A percentile compares a stretch with the other conserved stretches of the same genome.
Evolutionary conservation across 495 filamentous ascomycete genomes (phyloP).

Genomic region (Beverwykella pulmonaria): DNA sequence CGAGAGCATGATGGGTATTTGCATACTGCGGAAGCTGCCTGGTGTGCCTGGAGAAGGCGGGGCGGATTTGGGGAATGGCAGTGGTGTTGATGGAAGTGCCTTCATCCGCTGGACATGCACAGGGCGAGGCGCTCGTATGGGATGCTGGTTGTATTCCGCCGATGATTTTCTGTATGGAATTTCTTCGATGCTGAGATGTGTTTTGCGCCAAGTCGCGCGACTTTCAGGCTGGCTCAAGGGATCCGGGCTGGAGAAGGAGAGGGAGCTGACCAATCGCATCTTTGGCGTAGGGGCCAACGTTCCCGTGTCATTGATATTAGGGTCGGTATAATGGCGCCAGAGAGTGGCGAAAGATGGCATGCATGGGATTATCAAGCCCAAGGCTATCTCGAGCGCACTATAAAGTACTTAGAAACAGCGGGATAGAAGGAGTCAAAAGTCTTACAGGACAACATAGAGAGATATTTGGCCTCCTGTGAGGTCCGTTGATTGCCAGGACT

Average conservation of each 20-base stretch:
- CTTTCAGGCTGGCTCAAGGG: neutral
- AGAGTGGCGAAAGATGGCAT: constrained; percentile 17
- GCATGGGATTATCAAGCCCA: constrained; percentile 29
- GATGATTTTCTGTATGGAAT: constrained; percentile 16
- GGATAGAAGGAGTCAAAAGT: neutral
- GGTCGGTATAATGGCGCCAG: constrained; percentile 11
- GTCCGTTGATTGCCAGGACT: constrained; percentile 19
- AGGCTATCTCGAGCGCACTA: constrained; percentile 19
- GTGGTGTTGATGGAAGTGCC: constrained; percentile 23
- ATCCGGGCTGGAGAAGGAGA: constrained; percentile 1
- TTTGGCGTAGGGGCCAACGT: constrained; percentile 19
- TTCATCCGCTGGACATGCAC: constrained; percentile 20
- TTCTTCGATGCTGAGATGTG: constrained; percentile 29
- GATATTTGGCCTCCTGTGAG: constrained; percentile 31
- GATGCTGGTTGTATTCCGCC: neutral
- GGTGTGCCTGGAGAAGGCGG: constrained; percentile 13
- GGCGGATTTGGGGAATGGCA: constrained; percentile 9
- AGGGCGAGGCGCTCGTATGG: neutral
- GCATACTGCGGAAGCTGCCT: constrained; percentile 15
- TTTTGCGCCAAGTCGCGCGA: constrained; percentile 27
- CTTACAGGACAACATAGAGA: constrained; percentile 22
- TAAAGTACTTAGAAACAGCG: neutral
- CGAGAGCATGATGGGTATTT: constrained; percentile 10
- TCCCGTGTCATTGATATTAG: constrained; percentile 22
- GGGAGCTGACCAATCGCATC: constrained; percentile 7